Evolutionary conservation across 2,329 filamentous ascomycete genomes (phyloP), one percentile per base, ranked within the genome.

Genomic region (Ophidiomyces ophidiicola): DNA sequence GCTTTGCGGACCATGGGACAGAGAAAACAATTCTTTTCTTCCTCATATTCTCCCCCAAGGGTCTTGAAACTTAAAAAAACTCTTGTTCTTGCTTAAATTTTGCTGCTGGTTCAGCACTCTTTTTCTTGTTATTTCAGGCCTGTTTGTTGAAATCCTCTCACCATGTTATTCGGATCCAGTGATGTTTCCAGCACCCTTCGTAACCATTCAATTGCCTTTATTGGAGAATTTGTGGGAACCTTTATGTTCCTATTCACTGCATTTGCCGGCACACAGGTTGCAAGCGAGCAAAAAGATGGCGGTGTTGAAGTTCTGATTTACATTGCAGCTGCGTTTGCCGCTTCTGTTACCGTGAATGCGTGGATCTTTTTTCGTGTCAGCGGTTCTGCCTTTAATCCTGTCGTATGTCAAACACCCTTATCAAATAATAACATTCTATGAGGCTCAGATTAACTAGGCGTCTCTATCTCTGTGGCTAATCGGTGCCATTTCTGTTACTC

Each of bases 401-500:
- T 58, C 29, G 64, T 68, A 59, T 34, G 58, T 25, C 15, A 8
- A 32, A 24, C n/a, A n/a, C n/a, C n/a, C n/a, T 21, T 15, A 19
- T 6, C 14, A 28, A 4, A 14, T n/a, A 15, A 11, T 20, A 17
- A 6, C 4, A 40, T 28, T 14, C 3, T 29, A 20, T 24, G 7
- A 28, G 25, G 15, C 25, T 33, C 38, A 32, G 12, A 4, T 15
- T 20, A 1, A 14, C 18, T 26, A 66, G 63, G 64, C 71, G n/a
- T 76, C 76, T 0, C 55, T 80, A 1, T 74, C 69, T 1, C 67
- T 80, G 14, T 65, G 68, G n/a, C 60, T 79, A 3, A 68, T 72
- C 34, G 72, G 74, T 2, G 72, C 69, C 3, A 61, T 80, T 30
- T 63, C 63, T n/a, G 62, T 67, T 11, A 15, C 71, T 1, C 70